These are phyloP conservation scores for Pouteria glomerata DNA, from an alignment of 148 eudicot species.

Conservation along the genomic window DNA sequence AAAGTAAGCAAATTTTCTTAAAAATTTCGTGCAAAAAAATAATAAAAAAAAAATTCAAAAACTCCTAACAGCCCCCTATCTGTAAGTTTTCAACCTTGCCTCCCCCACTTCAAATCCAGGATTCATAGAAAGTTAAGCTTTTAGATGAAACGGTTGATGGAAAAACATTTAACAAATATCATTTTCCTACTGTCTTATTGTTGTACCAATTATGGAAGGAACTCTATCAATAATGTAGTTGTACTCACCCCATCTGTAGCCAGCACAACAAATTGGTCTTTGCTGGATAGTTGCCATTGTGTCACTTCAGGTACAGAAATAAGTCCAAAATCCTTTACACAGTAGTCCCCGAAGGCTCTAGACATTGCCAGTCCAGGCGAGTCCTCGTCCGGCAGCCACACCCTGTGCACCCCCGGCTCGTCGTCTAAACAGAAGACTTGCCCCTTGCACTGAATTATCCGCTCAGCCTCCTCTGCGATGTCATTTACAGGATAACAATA, in stretches of 20 bases:
- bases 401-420: conserved; percentile 85
- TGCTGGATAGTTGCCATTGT: conserved; percentile 53
- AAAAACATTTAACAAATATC: too few relatives aligned
- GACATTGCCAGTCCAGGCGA: conserved; percentile 97
- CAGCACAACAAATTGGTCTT: conserved; percentile 77
- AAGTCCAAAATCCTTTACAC: conserved; percentile 80
- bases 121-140: too few relatives aligned
- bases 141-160: too few relatives aligned
- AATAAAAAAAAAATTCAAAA: too few relatives aligned
- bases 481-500: not conserved
- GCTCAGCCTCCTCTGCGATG: conserved; percentile 76
- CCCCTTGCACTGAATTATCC: conserved; percentile 74
- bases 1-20: too few relatives aligned
- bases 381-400: conserved; percentile 78
- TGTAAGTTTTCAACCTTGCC: too few relatives aligned
- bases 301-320: conserved; percentile 89
- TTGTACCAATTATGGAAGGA: not conserved
- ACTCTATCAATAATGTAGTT: not conserved
- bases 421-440: conserved; percentile 69
- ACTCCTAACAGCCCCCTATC: too few relatives aligned
- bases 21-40: too few relatives aligned
- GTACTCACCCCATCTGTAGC: conserved; percentile 91
- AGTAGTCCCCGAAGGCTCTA: conserved; percentile 88
- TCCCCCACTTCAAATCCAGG: too few relatives aligned
- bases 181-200: too few relatives aligned